Base-by-base conservation (phyloP, 371 early-diverging fungal species). In the Basidiobolus meristosporus region DNA sequence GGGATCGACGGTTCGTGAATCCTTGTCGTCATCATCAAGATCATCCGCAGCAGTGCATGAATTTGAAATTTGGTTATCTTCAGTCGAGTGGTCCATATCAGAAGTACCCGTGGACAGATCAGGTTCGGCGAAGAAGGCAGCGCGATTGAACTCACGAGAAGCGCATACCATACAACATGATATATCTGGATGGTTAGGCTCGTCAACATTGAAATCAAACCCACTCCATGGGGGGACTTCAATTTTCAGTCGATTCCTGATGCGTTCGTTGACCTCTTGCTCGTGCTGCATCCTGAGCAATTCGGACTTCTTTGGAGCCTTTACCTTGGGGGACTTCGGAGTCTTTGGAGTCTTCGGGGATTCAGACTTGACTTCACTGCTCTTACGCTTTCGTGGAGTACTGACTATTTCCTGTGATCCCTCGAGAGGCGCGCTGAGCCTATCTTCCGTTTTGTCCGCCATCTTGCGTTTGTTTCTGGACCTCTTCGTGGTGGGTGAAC, bases 91-190 rank as follows among this genome's bases (percentile, higher is more conserved):
- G n/a, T n/a, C n/a, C n/a, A n/a, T n/a, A 31, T 10, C 43, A 18
- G 30, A 36, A 17, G 39, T 28, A 19, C 41, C 40, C 20, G 9
- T 12, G 20, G 50, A 36, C 14, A 49, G 39, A 3, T 28, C 34
- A 2, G 30, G 1, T 32, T 43, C 22, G 7, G 30, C 33, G 7
- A 17, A 28, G 19, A 21, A 18, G 14, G 45, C 42, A 12, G 56
- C 60, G 11, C 56, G 46, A 7, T 19, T 31, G 31, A 40, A 60
- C 33, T 53, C 57, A 14, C 55, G 49, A 15, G 50, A 12, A 10
- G 57, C 43, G 44, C 57, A 60, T 15, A 52, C 42, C 15, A 44
- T 29, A 36, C 60, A 60, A 44, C 60, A 57, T n/a, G n/a, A n/a
- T n/a, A n/a, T n/a, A n/a, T n/a, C n/a, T n/a, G n/a, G n/a, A n/a